A percentile compares a stretch with the other conserved stretches of the same genome.
Evolutionary conservation across 1,139 yeast genomes (phyloP).

Genomic region (Yueomyces sp.): DNA sequence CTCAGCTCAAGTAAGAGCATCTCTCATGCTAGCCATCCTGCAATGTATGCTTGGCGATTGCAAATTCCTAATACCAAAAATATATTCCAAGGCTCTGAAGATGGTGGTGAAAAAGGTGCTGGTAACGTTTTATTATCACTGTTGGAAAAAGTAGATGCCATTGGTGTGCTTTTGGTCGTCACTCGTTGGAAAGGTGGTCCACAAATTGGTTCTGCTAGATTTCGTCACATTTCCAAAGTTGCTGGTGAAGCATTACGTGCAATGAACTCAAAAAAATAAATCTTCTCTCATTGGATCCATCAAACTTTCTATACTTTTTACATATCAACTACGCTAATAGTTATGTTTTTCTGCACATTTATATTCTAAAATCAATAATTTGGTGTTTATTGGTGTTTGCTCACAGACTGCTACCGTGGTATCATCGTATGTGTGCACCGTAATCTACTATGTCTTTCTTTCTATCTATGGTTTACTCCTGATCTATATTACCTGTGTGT

Average conservation of each 20-base stretch:
- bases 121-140: constrained; percentile 43
- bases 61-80: constrained; percentile 16
- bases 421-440: no score
- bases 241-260: constrained; percentile 31
- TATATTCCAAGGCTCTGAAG: constrained; percentile 43
- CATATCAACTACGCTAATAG: no score
- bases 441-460: no score
- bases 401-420: no score
- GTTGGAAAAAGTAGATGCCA: constrained; percentile 33
- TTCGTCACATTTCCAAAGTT: constrained; percentile 45
- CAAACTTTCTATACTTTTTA: no score
- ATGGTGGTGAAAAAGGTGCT: constrained; percentile 57
- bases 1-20: constrained; percentile 31
- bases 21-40: constrained; percentile 48
- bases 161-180: constrained; percentile 47
- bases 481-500: no score
- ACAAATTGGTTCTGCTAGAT: constrained; percentile 52
- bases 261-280: no score
- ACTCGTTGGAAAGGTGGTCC: constrained; percentile 68
- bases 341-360: no score
- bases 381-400: no score
- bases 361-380: no score
- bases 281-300: no score
- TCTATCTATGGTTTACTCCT: no score
- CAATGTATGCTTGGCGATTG: constrained; percentile 59